phyloP scores from a whole-genome alignment of 129 eudicot genomes.

The Centrapalus pauciflorus region DNA sequence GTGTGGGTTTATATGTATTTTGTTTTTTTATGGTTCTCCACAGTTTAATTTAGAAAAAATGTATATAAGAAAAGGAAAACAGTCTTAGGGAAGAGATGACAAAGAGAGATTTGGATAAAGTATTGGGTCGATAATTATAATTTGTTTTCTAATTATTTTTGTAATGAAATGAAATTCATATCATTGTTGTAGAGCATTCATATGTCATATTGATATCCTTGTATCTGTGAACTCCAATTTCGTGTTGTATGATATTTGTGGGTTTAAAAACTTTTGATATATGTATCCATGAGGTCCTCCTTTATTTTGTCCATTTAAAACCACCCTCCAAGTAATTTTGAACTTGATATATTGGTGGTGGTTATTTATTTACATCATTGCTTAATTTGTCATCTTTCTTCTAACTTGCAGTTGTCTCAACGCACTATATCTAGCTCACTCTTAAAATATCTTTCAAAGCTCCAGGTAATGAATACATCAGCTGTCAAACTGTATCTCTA shows the following conservation, averaged over 20 bases:
- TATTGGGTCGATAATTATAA: too few species aligned
- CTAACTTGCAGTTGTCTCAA: constrained; percentile 75
- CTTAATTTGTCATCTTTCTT: neutral
- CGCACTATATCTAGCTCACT: constrained; percentile 87
- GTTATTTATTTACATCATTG: neutral
- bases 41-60: neutral
- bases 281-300: neutral
- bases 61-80: neutral
- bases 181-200: too few species aligned
- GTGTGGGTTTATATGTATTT: neutral
- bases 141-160: too few species aligned
- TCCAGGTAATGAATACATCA: constrained; percentile 40
- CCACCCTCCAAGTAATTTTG: neutral
- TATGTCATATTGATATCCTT: neutral
- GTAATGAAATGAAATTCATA: too few species aligned
- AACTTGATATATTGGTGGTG: neutral
- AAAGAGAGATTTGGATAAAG: neutral
- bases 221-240: neutral
- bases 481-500: neutral
- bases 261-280: too few species aligned
- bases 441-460: constrained; percentile 91
- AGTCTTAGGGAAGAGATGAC: neutral
- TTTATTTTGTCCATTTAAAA: neutral
- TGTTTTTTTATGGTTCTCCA: neutral
- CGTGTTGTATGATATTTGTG: neutral